Evolutionary conservation across 208 protist genomes (phyloP).

Genomic region (Phytomonas serpens): DNA sequence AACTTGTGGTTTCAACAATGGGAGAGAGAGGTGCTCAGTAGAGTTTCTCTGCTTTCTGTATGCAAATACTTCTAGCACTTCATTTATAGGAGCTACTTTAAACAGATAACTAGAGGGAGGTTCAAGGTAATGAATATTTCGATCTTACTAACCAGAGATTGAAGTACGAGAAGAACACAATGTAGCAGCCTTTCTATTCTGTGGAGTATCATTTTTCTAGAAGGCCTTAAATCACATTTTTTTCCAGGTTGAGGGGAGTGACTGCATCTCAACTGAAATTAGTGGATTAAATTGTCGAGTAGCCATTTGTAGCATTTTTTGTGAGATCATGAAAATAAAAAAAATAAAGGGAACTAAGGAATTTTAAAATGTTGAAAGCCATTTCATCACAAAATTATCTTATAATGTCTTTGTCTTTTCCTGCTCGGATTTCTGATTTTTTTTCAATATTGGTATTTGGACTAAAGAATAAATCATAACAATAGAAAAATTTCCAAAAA

Average conservation of each 20-base stretch:
- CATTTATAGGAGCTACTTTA: background rate
- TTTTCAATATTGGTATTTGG: background rate
- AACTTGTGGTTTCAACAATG: background rate
- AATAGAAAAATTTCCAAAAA: background rate
- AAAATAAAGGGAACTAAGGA: background rate
- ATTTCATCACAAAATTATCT: background rate
- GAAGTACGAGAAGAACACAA: background rate
- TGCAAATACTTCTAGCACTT: background rate
- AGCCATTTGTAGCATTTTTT: background rate
- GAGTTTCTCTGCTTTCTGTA: background rate
- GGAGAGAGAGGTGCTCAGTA: background rate
- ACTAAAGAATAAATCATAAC: background rate
- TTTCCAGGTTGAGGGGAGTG: background rate
- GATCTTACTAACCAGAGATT: background rate
- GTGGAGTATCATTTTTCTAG: background rate
- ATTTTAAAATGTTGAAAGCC: background rate
- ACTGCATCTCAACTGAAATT: background rate
- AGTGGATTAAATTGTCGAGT: background rate
- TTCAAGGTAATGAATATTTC: background rate
- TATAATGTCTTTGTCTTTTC: background rate
- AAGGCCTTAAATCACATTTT: background rate
- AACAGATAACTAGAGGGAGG: background rate
- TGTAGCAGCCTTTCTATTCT: background rate
- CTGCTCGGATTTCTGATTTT: background rate
- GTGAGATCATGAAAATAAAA: background rate